Percentiles rank a stretch among this genome's conserved stretches.
Evolutionary conservation across 176 grass and related monocot species (phyloP).

Genomic region (Carex kokanica): DNA sequence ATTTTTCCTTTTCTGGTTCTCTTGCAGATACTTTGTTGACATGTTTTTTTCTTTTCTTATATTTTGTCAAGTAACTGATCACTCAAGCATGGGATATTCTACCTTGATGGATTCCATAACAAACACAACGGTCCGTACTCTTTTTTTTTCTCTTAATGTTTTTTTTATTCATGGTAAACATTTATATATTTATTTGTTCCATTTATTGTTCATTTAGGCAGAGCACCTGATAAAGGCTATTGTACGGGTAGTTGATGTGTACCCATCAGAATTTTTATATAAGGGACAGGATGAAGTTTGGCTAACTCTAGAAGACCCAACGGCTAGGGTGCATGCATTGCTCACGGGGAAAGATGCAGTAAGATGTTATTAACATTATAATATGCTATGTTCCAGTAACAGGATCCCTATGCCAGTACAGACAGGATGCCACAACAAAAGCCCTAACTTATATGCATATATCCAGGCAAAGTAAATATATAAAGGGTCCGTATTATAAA

Average conservation of each 20-base stretch:
- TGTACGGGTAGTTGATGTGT: conserved; percentile 61
- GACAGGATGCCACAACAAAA: neutral
- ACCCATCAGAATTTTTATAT: conserved; percentile 41
- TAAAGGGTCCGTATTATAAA: neutral
- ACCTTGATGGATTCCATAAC: conserved; percentile 73
- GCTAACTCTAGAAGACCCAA: conserved; percentile 79
- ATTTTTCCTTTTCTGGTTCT: neutral
- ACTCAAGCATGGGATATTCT: conserved; percentile 28
- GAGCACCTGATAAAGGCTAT: conserved; percentile 61
- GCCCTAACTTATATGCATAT: neutral
- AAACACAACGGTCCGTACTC: conserved; percentile 47
- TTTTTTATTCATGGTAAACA: conserved; percentile 1
- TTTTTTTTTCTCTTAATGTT: conserved; percentile 1
- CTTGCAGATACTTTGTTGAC: neutral
- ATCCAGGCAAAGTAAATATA: neutral
- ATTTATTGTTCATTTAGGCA: conserved; percentile 38
- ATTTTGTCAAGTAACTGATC: conserved; percentile 42
- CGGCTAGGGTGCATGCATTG: conserved; percentile 66
- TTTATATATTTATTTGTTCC: conserved; percentile 13
- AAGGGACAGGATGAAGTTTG: conserved; percentile 26
- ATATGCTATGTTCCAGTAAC: neutral
- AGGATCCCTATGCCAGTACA: neutral
- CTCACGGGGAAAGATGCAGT: conserved; percentile 56
- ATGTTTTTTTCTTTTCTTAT: neutral
- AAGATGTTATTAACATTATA: conserved; percentile 28